Evolutionary conservation across 2,329 filamentous ascomycete genomes (phyloP).

Genomic region (Apiospora hydei): DNA sequence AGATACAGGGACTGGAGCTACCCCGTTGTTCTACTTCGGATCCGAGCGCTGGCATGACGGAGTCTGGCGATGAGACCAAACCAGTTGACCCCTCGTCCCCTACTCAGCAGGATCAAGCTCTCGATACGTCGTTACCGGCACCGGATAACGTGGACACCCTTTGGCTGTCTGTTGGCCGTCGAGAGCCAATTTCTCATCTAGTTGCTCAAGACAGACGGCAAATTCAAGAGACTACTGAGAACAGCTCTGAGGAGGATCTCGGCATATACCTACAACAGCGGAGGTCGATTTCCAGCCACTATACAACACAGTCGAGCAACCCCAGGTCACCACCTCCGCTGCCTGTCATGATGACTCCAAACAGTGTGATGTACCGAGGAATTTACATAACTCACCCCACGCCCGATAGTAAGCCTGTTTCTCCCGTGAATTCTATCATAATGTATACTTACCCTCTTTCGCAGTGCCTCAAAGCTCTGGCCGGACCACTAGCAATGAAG

Average conservation of each 20-base stretch:
- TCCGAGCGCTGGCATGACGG: conserved; percentile 30
- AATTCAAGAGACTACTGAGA: background rate
- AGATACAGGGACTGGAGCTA: conserved; percentile 37
- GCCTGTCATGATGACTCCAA: background rate
- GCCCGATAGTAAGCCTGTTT: background rate
- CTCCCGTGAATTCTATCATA: background rate
- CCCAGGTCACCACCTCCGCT: background rate
- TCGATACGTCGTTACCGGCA: no score
- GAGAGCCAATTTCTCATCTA: no score
- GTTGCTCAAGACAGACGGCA: background rate
- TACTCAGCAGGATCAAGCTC: background rate
- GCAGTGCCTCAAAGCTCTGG: background rate
- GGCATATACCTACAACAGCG: background rate
- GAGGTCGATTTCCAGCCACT: background rate
- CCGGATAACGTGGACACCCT: background rate
- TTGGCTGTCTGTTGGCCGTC: no score
- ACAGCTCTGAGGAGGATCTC: background rate
- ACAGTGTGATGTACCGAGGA: conserved; percentile 1
- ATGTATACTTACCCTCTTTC: background rate
- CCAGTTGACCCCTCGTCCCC: background rate
- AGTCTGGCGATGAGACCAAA: background rate
- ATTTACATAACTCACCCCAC: conserved; percentile 1
- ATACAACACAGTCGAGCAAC: conserved; percentile 13
- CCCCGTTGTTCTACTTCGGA: conserved; percentile 33
- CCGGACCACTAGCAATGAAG: background rate